A percentile compares a stretch with the other conserved stretches of the same genome.
phyloP scores from a whole-genome alignment of 768 basidiomycete genomes.

The Suillus tomentosus region DNA sequence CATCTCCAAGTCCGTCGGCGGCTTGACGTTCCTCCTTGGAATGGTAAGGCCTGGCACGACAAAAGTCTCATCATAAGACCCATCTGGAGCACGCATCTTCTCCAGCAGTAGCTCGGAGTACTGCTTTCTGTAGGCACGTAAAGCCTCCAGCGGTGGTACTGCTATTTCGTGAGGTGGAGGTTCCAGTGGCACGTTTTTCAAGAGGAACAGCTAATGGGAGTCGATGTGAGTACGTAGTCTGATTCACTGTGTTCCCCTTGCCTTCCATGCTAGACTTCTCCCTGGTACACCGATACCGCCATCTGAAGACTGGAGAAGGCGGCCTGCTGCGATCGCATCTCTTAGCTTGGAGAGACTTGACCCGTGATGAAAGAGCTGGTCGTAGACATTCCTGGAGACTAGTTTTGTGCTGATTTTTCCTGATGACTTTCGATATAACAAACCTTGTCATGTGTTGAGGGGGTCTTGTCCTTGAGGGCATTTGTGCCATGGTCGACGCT shows the following conservation, averaged over 20 bases:
- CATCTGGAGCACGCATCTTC: conserved; percentile 84
- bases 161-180: conserved; percentile 42
- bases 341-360: conserved; percentile 62
- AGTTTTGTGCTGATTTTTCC: neutral
- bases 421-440: conserved; percentile 12
- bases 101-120: conserved; percentile 63
- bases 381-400: conserved; percentile 41
- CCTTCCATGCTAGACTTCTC: conserved; percentile 89
- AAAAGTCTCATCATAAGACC: conserved; percentile 74
- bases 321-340: conserved; percentile 64
- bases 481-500: conserved; percentile 26
- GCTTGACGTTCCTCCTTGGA: conserved; percentile 33
- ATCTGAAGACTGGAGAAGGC: conserved; percentile 49
- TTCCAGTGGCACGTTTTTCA: conserved; percentile 58
- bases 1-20: conserved; percentile 53
- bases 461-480: conserved; percentile 21
- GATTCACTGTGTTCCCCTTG: conserved; percentile 21
- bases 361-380: conserved; percentile 52
- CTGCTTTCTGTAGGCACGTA: conserved; percentile 52
- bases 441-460: conserved; percentile 26
- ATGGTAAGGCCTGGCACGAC: conserved; percentile 51
- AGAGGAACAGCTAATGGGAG: conserved; percentile 62
- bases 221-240: conserved; percentile 24
- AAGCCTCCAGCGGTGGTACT: conserved; percentile 39
- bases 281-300: conserved; percentile 56